Percentiles rank a stretch among this genome's conserved stretches.
Evolutionary conservation across 768 basidiomycete genomes (phyloP).

Genomic region (Arthromyces matolae): DNA sequence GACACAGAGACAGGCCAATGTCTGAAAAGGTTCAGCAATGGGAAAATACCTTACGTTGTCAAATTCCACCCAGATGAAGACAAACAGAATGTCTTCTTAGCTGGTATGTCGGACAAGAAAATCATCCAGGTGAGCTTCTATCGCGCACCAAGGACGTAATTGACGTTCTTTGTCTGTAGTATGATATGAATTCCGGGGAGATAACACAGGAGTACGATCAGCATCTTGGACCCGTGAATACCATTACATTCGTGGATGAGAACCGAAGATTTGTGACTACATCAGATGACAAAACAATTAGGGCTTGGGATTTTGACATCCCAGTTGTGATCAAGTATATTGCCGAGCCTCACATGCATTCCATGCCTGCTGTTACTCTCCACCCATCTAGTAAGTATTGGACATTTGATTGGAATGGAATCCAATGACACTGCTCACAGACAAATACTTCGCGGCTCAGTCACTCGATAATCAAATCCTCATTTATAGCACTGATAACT

Average conservation of each 20-base stretch:
- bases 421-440: constrained; percentile 33
- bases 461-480: constrained; percentile 98
- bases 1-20: constrained; percentile 99
- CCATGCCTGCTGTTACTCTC: constrained; percentile 96
- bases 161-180: constrained; percentile 47
- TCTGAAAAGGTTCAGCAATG: constrained; percentile 93
- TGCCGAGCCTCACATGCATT: constrained; percentile 99
- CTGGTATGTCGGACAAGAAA: constrained; percentile 99
- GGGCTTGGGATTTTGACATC: constrained; percentile 99
- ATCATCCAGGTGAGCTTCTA: constrained; percentile 79
- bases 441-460: constrained; percentile 96
- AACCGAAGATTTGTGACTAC: constrained; percentile 97
- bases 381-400: constrained; percentile 84
- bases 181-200: constrained; percentile 92
- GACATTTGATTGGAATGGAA: constrained; percentile 6
- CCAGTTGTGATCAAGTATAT: constrained; percentile 99
- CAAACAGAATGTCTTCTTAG: constrained; percentile 93
- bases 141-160: constrained; percentile 3
- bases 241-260: constrained; percentile 98
- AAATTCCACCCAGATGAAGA: constrained; percentile 95
- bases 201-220: constrained; percentile 99
- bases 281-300: constrained; percentile 97
- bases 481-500: constrained; percentile 95
- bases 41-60: constrained; percentile 95
- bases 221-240: constrained; percentile 96